Conservation (phyloP, 192 early-diverging fungal species). For the Backusella australiensis region DNA sequence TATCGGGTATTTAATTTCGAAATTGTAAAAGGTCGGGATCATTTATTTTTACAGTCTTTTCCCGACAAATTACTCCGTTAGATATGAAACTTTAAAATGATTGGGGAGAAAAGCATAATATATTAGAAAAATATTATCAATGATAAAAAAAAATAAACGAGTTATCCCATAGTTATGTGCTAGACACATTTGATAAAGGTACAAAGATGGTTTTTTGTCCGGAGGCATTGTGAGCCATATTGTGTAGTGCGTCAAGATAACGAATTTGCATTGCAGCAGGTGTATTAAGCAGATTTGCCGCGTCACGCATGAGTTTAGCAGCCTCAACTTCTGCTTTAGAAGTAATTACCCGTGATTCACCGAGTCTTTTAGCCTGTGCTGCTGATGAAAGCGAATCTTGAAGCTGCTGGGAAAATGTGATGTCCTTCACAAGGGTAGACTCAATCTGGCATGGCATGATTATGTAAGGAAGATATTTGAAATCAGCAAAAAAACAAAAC, state of each 20-base stretch:
- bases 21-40: not conserved
- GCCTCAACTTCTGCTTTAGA: constrained; percentile 73
- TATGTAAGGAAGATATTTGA: not conserved
- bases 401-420: constrained; percentile 71
- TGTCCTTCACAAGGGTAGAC: constrained; percentile 86
- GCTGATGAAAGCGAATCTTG: constrained; percentile 83
- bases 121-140: not conserved
- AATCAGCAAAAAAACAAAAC: not conserved
- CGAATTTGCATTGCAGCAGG: constrained; percentile 73
- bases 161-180: not conserved
- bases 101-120: not conserved
- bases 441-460: constrained; percentile 42
- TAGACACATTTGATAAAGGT: constrained; percentile 27
- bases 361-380: constrained; percentile 83
- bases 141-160: not conserved
- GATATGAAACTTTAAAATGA: constrained; percentile 3
- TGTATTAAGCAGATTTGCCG: constrained; percentile 85
- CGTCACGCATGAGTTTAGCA: constrained; percentile 90
- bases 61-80: constrained; percentile 5
- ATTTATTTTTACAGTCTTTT: constrained; percentile 8
- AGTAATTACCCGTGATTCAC: constrained; percentile 87
- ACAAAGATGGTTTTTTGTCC: constrained; percentile 77
- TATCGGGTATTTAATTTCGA: not conserved
- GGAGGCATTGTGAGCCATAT: constrained; percentile 65
- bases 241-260: constrained; percentile 79